phyloP scores from a whole-genome alignment of 2,329 filamentous ascomycete species.

The Neopestalotiopsis rosae region DNA sequence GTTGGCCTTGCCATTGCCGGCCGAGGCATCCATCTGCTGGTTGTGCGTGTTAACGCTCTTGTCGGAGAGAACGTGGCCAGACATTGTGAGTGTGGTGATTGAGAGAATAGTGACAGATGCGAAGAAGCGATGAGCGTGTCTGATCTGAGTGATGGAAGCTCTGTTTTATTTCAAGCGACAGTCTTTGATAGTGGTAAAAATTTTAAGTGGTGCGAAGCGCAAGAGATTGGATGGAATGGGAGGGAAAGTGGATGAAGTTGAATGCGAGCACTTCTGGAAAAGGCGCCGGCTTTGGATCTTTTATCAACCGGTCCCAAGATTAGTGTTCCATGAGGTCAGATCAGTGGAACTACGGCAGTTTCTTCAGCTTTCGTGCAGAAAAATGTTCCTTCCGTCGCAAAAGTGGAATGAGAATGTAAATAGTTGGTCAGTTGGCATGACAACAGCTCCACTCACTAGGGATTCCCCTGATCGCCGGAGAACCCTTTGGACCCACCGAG shows the following conservation, averaged over 20 bases:
- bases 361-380: conserved; percentile 12
- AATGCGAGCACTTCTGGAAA: neutral
- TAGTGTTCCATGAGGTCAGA: conserved; percentile 13
- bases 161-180: neutral
- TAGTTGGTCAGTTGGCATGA: conserved; percentile 4
- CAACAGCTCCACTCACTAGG: neutral
- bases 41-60: conserved; percentile 67
- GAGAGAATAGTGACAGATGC: neutral
- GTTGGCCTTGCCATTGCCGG: conserved; percentile 46
- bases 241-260: neutral
- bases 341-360: conserved; percentile 3
- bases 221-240: conserved; percentile 4
- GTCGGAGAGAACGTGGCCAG: conserved; percentile 62
- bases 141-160: neutral
- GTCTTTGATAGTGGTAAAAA: neutral
- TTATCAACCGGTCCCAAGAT: conserved; percentile 4
- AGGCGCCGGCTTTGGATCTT: conserved; percentile 8
- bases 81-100: neutral
- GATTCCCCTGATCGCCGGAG: neutral
- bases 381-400: conserved; percentile 11
- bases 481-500: neutral
- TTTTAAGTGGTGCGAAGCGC: neutral
- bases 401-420: conserved; percentile 16
- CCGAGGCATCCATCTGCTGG: conserved; percentile 31
- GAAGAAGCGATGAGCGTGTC: neutral